Evolutionary conservation across 2,329 filamentous ascomycete species (phyloP).

Genomic region (Fusarium buharicum): DNA sequence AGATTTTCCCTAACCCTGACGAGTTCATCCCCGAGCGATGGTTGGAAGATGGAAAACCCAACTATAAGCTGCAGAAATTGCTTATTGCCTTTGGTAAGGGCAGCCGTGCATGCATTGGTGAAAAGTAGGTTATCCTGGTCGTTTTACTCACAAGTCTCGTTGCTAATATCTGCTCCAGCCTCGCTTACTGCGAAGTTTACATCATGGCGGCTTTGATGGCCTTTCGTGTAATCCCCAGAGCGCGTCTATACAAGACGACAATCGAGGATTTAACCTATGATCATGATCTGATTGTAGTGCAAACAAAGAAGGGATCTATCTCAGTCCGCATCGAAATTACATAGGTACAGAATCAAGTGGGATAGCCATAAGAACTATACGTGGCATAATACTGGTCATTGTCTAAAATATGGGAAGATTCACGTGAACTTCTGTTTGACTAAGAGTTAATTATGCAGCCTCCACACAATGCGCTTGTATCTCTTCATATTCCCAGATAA

Average conservation of each 20-base stretch:
- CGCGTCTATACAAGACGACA: conserved; percentile 28
- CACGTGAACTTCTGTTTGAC: too few relatives aligned
- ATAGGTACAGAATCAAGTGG: too few relatives aligned
- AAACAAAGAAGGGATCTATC: conserved; percentile 36
- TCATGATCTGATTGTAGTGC: conserved; percentile 37
- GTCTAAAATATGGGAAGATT: too few relatives aligned
- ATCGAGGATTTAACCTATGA: conserved; percentile 36
- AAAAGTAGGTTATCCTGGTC: conserved; percentile 18
- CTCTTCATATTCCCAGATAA: too few relatives aligned
- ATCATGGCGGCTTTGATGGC: conserved; percentile 30
- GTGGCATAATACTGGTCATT: too few relatives aligned
- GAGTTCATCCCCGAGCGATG: conserved; percentile 50
- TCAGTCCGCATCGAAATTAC: not conserved
- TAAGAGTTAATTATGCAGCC: too few relatives aligned
- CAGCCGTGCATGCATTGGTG: conserved; percentile 38
- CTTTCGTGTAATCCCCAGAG: conserved; percentile 22
- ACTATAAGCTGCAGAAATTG: conserved; percentile 41
- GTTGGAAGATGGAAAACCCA: conserved; percentile 38
- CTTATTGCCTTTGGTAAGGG: conserved; percentile 38
- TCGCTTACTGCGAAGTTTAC: conserved; percentile 37
- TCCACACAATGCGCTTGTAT: too few relatives aligned
- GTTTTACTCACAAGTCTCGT: accelerated
- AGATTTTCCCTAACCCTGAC: conserved; percentile 48
- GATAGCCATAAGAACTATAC: too few relatives aligned
- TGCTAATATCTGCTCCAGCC: conserved; percentile 9